Base-by-base conservation (phyloP, 495 filamentous ascomycete species). In the Neurospora sp. region DNA sequence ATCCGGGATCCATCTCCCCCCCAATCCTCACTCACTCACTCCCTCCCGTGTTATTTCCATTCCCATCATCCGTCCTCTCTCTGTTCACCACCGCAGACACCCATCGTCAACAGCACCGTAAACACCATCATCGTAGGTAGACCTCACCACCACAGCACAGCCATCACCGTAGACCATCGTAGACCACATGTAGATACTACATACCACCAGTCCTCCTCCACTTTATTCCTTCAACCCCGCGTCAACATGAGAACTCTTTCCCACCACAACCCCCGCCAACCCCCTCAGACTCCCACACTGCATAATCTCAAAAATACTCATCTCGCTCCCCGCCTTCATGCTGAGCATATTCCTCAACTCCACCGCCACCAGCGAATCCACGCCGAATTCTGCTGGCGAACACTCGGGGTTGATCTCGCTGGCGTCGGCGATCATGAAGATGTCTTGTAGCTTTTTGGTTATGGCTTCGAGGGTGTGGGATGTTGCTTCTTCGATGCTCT, bases 291-390 rank as follows among this genome's bases (percentile, higher is more conserved):
- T 81, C 2, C 74, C 4, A 69, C 77, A 82, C 69, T 84, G 81
- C 77, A 86, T 76, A 48, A 85, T 83, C 20, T 81, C 78, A 61
- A 85, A 85, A 68, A 85, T 82, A 2, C 81, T 82, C 59, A 83
- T 53, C 20, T 85, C 81, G 1, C 78, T 79, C 0, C 74, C 81
- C 12, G 76, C 78, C 72, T 79, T 78, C 31, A 77, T 40, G 0
- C 77, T 74, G 4, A 87, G 69, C 81, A 81, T 85, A 61, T 83
- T 84, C 40, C 85, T 74, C 45, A 87, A 75, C 71, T 89, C 86
- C 3, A 83, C 82, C 2, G 83, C 85, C 14, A 87, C 77, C 53
- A 88, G 79, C 9, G 79, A 83, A 71, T 89, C 86, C 39, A 87
- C 77, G 3, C 85, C 84, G 71, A 78, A 86, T 3, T 72, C 76